A percentile compares a stretch with the other conserved stretches of the same genome.
Conservation (phyloP, 2,329 filamentous ascomycete species). For the Neofusicoccum parvum region DNA sequence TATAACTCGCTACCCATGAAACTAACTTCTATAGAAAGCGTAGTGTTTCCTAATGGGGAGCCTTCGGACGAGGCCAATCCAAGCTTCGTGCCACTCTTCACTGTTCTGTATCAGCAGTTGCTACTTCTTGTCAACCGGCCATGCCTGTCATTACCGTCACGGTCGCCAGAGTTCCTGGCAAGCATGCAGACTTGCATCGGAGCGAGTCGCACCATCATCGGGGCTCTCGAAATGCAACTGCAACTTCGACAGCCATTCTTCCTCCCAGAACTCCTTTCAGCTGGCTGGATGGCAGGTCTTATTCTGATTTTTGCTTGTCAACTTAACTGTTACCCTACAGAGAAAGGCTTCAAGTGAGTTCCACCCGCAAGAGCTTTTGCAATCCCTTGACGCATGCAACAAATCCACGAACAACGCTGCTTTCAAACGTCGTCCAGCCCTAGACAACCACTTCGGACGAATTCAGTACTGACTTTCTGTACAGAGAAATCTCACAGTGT, state of each 20-base stretch:
- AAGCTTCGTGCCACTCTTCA: slow-evolving; percentile 21
- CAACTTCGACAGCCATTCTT: slow-evolving; percentile 19
- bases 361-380: too few species aligned
- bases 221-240: slow-evolving; percentile 21
- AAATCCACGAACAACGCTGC: too few species aligned
- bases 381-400: too few species aligned
- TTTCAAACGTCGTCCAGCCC: too few species aligned
- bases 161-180: slow-evolving; percentile 13
- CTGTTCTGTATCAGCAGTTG: slow-evolving; percentile 19
- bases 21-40: background rate
- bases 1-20: slow-evolving; percentile 17
- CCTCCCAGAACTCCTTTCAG: slow-evolving; percentile 17
- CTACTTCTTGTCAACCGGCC: slow-evolving; percentile 20
- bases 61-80: background rate
- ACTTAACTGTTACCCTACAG: slow-evolving; percentile 2
- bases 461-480: background rate
- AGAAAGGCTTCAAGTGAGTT: slow-evolving; percentile 14
- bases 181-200: slow-evolving; percentile 19
- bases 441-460: background rate
- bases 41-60: background rate
- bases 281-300: slow-evolving; percentile 20
- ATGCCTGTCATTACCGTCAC: slow-evolving; percentile 13
- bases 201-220: slow-evolving; percentile 10
- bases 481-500: slow-evolving; percentile 8
- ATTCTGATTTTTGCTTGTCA: slow-evolving; percentile 20